Evolutionary conservation across 2,329 filamentous ascomycete genomes (phyloP).

Genomic region (Hypoxylon sp.): DNA sequence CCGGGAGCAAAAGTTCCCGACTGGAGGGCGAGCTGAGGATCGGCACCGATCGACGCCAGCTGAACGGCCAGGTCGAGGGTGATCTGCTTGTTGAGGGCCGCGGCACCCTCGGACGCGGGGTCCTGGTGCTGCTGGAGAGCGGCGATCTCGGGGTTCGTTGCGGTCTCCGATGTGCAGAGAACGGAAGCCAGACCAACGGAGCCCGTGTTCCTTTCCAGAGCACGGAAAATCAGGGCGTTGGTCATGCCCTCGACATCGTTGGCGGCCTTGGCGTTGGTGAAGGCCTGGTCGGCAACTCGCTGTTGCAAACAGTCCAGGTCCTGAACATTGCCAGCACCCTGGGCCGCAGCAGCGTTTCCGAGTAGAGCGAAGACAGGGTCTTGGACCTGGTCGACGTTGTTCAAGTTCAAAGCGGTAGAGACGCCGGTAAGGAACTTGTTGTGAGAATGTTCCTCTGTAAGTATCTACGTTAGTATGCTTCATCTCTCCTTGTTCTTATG

Average conservation of each 20-base stretch:
- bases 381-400: conserved; percentile 46
- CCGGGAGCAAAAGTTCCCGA: conserved; percentile 71
- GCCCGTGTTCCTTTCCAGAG: conserved; percentile 69
- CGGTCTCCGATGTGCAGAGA: conserved; percentile 61
- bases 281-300: conserved; percentile 64
- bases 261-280: conserved; percentile 65
- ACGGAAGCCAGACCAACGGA: conserved; percentile 65
- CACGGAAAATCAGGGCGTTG: conserved; percentile 62
- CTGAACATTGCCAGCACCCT: conserved; percentile 51
- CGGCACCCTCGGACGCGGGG: conserved; percentile 66
- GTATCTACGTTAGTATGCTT: conserved; percentile 18
- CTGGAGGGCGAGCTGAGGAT: conserved; percentile 68
- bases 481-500: neutral
- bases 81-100: conserved; percentile 67
- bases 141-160: conserved; percentile 71
- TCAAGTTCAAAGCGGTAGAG: conserved; percentile 42
- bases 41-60: conserved; percentile 67
- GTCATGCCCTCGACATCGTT: conserved; percentile 63
- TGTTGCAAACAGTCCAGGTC: conserved; percentile 57
- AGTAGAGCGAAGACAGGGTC: conserved; percentile 47
- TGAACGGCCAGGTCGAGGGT: conserved; percentile 66
- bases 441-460: conserved; percentile 47
- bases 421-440: conserved; percentile 44
- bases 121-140: conserved; percentile 73
- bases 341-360: conserved; percentile 58